phyloP scores from a whole-genome alignment of 1,284 basidiomycete species.

The Cutaneotrichosporon sp. region DNA sequence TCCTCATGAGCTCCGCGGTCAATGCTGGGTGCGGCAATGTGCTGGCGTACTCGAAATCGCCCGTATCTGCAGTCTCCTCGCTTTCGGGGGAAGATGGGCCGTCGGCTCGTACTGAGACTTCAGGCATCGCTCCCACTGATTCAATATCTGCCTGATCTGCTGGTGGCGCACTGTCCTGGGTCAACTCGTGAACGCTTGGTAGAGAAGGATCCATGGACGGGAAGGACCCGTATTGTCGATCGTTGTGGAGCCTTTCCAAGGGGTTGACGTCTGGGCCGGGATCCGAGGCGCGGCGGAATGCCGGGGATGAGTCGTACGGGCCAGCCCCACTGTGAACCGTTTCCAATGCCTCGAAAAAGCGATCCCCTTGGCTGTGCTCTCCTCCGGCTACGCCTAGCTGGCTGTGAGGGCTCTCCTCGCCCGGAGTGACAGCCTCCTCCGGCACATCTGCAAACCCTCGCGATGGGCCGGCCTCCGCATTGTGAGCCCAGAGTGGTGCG shows the following conservation, averaged over 20 bases:
- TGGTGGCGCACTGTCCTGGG: neutral
- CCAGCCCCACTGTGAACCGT: neutral
- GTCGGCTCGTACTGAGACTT: neutral
- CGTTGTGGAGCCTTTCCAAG: neutral
- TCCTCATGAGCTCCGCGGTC: neutral
- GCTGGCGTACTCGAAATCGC: neutral
- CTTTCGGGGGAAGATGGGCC: constrained; percentile 2
- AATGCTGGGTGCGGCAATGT: neutral
- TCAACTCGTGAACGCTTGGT: neutral
- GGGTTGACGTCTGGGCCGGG: constrained; percentile 5
- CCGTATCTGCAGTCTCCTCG: neutral
- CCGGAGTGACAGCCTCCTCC: neutral
- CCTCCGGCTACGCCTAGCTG: too few species aligned
- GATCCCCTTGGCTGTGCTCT: neutral
- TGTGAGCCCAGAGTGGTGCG: constrained; percentile 2
- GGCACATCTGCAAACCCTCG: constrained; percentile 11
- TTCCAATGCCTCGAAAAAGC: constrained; percentile 1
- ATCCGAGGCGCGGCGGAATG: constrained; percentile 13
- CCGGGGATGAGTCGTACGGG: neutral
- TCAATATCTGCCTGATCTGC: neutral
- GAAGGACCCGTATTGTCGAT: neutral
- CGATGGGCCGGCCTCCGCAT: constrained; percentile 6
- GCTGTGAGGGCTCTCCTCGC: neutral
- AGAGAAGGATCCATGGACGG: neutral
- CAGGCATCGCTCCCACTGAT: neutral